Evolutionary conservation across 2,329 filamentous ascomycete species (phyloP), one percentile per base, ranked within the genome.

Genomic region (Helminthosporium solani): DNA sequence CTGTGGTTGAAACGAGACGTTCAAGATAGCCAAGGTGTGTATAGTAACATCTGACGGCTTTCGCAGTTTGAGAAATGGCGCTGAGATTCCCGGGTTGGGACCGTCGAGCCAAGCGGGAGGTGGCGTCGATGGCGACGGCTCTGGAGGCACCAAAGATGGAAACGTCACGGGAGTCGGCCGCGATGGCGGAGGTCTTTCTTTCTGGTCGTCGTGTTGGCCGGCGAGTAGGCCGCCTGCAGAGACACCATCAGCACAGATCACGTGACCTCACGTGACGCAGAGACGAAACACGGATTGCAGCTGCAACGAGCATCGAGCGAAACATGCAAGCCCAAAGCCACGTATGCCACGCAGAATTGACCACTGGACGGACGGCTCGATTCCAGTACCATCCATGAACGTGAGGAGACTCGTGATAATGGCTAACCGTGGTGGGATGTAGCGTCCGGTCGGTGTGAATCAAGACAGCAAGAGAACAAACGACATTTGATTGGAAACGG

Each of bases 81-180:
- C 57, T 43, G 70, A 60, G 38, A 78, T 67, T 12, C 76, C 66
- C n/a, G 58, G 74, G 55, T 50, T 67, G 33, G 51, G 64, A 8
- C 61, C 58, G 34, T 67, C 56, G 9, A 61, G 61, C 58, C 72
- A 72, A 48, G 68, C 44, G 7, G 57, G 48, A 28, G 61, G 54
- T 56, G 61, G 51, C 33, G 45, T 49, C 37, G 50, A 37, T 42
- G 39, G 43, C 34, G 58, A 65, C 14, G 65, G 62, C 23, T 54
- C 40, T 20, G 71, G 68, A 27, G 74, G 71, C 21, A 63, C 55
- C 50, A 77, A 74, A 42, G 61, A 59, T 25, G 79, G 79, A 54
- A 82, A 81, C 42, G 77, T 77, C 37, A 81, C 68, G 16, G 74
- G 73, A 20, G 73, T 77, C 27, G 79, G 73, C 47, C 63, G 64